Percentiles rank a stretch among this genome's conserved stretches.
phyloP scores from a whole-genome alignment of 2,329 filamentous ascomycete genomes.

The Graphiopsis chlorocephala region DNA sequence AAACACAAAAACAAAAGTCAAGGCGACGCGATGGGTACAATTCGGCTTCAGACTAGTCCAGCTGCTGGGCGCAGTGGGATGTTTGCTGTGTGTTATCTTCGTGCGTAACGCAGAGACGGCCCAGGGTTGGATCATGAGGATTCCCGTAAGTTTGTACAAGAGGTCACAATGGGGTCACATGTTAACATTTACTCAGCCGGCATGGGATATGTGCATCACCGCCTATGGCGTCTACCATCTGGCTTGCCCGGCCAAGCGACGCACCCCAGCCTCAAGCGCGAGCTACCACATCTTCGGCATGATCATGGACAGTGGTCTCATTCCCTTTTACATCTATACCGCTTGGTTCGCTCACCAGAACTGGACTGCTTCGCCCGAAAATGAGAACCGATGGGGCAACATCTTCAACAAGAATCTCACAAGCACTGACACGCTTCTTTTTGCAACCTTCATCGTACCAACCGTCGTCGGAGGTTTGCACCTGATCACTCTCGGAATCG shows the following conservation, averaged over 20 bases:
- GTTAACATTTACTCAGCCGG: conserved; percentile 56
- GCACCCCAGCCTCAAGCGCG: conserved; percentile 75
- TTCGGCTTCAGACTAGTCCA: conserved; percentile 65
- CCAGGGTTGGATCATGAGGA: conserved; percentile 28
- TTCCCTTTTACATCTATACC: conserved; percentile 63
- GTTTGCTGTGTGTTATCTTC: conserved; percentile 74
- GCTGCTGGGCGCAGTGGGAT: conserved; percentile 65
- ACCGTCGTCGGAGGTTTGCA: conserved; percentile 66
- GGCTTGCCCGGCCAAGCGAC: conserved; percentile 63
- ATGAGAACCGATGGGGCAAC: conserved; percentile 62
- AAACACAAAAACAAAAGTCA: conserved; percentile 68
- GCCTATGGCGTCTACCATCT: conserved; percentile 82
- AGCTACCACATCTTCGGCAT: conserved; percentile 86
- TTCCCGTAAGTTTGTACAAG: conserved; percentile 25
- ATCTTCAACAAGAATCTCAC: conserved; percentile 58
- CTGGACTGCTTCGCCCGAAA: conserved; percentile 45
- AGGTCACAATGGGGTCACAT: background rate
- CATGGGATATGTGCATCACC: conserved; percentile 68
- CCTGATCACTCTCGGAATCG: conserved; percentile 65
- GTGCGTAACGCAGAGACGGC: conserved; percentile 54
- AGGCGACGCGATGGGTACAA: conserved; percentile 66
- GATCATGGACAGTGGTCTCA: conserved; percentile 65
- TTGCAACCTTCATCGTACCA: conserved; percentile 65
- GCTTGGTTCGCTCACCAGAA: conserved; percentile 54
- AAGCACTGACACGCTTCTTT: conserved; percentile 59